A percentile compares a stretch with the other conserved stretches of the same genome.
Evolutionary conservation across 2,329 filamentous ascomycete species (phyloP).

Genomic region (Cercospora zeina): DNA sequence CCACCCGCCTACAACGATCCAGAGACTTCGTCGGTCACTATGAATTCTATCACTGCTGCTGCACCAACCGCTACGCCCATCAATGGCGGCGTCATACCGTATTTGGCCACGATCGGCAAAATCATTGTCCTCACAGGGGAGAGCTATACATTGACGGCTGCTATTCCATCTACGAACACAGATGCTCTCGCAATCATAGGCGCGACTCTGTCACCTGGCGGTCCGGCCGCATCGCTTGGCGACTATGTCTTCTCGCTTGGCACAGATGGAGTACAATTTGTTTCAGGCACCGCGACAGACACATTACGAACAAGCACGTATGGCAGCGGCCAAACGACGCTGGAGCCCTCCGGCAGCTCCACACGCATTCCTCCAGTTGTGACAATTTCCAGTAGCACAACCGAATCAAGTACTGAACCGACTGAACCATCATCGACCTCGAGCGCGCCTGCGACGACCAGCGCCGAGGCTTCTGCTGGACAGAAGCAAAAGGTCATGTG

Average conservation of each 20-base stretch:
- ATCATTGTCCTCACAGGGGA: slow-evolving; percentile 15
- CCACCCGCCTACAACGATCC: slow-evolving; percentile 3
- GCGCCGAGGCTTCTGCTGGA: slow-evolving; percentile 11
- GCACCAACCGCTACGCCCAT: slow-evolving; percentile 11
- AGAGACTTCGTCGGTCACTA: not conserved
- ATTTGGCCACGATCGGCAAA: slow-evolving; percentile 9
- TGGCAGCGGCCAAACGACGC: slow-evolving; percentile 10
- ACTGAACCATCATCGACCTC: not conserved
- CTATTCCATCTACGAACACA: slow-evolving; percentile 10
- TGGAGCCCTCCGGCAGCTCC: not conserved
- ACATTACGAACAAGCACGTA: slow-evolving; percentile 10
- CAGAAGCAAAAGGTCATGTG: slow-evolving; percentile 9
- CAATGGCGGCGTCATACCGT: slow-evolving; percentile 14
- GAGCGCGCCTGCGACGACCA: slow-evolving; percentile 4
- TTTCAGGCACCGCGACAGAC: not conserved
- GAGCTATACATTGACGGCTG: slow-evolving; percentile 13
- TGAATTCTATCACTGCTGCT: slow-evolving; percentile 5
- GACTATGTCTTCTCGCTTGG: slow-evolving; percentile 15
- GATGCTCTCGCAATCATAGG: slow-evolving; percentile 14
- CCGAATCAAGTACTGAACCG: not conserved
- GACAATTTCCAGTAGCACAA: slow-evolving; percentile 10
- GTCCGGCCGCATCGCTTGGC: not conserved
- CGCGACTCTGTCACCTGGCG: slow-evolving; percentile 3
- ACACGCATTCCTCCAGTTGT: not conserved
- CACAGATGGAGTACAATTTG: slow-evolving; percentile 11